A percentile compares a stretch with the other conserved stretches of the same genome.
Conservation (phyloP, 1,139 yeast genomes). For the Yamadazyma membranifaciens region DNA sequence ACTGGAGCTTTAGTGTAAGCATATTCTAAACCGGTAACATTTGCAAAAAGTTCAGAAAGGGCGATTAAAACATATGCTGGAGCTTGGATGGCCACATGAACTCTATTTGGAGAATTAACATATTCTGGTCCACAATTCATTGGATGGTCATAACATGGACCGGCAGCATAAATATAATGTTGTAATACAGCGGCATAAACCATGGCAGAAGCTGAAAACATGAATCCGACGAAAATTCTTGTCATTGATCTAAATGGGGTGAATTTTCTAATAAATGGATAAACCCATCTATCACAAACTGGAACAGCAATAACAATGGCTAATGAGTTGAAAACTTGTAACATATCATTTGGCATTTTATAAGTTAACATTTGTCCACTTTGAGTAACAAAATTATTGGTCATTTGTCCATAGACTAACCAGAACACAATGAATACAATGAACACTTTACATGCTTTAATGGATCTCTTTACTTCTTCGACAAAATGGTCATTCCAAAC, state of each 20-base stretch:
- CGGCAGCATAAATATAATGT: constrained; percentile 65
- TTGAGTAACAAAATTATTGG: constrained; percentile 61
- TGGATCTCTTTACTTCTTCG: constrained; percentile 58
- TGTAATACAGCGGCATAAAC: constrained; percentile 82
- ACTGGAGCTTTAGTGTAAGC: constrained; percentile 72
- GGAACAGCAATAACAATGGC: constrained; percentile 64
- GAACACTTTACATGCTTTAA: constrained; percentile 64
- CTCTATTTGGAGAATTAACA: constrained; percentile 41
- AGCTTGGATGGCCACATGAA: constrained; percentile 62
- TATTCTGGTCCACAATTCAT: constrained; percentile 29
- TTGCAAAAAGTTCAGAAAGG: constrained; percentile 62
- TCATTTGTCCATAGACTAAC: constrained; percentile 68
- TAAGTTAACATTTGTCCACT: constrained; percentile 65
- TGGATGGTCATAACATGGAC: constrained; percentile 75
- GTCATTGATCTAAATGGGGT: constrained; percentile 69
- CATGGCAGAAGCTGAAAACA: constrained; percentile 69
- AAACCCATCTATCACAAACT: constrained; percentile 49
- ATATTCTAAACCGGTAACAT: constrained; percentile 65
- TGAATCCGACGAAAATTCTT: constrained; percentile 73
- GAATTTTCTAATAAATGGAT: constrained; percentile 54
- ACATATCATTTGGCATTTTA: constrained; percentile 64
- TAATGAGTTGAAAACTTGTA: constrained; percentile 62
- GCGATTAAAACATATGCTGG: constrained; percentile 66
- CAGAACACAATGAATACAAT: constrained; percentile 62
- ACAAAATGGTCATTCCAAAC: constrained; percentile 63